Evolutionary conservation across 805 yeast genomes (phyloP).

Genomic region (Lachancea dasiensis): DNA sequence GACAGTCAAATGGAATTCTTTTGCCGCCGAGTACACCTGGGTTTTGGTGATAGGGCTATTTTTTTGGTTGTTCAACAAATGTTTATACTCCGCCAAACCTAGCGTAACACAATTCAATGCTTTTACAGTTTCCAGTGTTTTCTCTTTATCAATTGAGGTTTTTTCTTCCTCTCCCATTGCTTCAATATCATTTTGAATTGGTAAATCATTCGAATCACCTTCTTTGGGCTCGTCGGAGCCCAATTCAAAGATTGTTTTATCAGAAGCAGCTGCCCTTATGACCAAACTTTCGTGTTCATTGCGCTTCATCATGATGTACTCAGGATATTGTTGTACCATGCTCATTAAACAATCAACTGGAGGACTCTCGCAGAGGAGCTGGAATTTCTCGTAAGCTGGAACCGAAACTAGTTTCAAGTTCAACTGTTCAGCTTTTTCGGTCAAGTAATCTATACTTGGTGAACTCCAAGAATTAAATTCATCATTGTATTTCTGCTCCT

Average conservation of each 20-base stretch:
- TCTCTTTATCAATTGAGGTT: constrained; percentile 22
- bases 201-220: constrained; percentile 27
- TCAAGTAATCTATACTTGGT: constrained; percentile 18
- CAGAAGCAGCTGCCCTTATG: background rate
- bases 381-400: constrained; percentile 13
- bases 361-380: constrained; percentile 11
- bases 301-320: background rate
- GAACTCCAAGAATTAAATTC: background rate
- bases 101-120: constrained; percentile 33
- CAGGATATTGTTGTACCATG: constrained; percentile 5
- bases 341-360: constrained; percentile 16
- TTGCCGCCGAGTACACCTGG: constrained; percentile 34
- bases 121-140: constrained; percentile 31
- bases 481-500: background rate
- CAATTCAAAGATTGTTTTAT: background rate
- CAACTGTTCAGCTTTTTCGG: constrained; percentile 22
- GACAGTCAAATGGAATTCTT: constrained; percentile 38
- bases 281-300: background rate
- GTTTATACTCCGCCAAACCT: constrained; percentile 32
- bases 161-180: constrained; percentile 28
- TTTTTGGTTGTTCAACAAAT: constrained; percentile 28
- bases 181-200: constrained; percentile 34
- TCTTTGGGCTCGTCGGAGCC: no score
- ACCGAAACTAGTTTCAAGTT: constrained; percentile 20
- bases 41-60: constrained; percentile 29